Conservation (phyloP, 2,329 filamentous ascomycete genomes). For the Penicillium polonicum region DNA sequence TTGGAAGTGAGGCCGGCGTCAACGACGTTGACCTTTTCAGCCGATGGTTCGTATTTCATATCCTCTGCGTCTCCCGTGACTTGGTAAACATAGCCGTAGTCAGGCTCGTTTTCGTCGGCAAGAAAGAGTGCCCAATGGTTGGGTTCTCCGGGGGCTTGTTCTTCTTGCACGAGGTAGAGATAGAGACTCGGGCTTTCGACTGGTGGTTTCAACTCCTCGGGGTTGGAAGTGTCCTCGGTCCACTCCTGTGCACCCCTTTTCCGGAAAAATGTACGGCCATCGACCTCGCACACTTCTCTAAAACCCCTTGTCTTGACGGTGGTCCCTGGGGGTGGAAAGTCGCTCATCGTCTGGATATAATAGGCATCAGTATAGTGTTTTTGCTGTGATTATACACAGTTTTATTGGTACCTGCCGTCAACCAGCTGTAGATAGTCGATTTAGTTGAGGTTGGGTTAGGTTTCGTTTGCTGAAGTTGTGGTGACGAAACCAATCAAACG, state of each 20-base stretch:
- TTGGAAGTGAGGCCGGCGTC: slow-evolving; percentile 10
- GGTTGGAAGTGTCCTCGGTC: slow-evolving; percentile 10
- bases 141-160: slow-evolving; percentile 21
- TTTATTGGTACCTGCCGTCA: background rate
- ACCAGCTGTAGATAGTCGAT: background rate
- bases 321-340: background rate
- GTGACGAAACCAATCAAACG: background rate
- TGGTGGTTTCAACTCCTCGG: background rate
- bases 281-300: slow-evolving; percentile 20
- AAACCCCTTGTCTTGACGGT: slow-evolving; percentile 16
- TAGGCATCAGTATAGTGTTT: background rate
- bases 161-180: slow-evolving; percentile 25
- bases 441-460: background rate
- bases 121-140: slow-evolving; percentile 27
- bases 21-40: slow-evolving; percentile 9
- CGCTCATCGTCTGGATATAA: slow-evolving; percentile 1
- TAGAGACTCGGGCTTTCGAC: slow-evolving; percentile 7
- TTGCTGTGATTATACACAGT: background rate
- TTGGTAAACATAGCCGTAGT: slow-evolving; percentile 23
- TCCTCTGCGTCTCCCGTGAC: slow-evolving; percentile 28
- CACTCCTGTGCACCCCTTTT: slow-evolving; percentile 20
- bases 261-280: slow-evolving; percentile 18
- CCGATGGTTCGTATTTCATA: slow-evolving; percentile 25
- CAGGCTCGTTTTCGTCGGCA: slow-evolving; percentile 23
- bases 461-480: background rate